These are phyloP conservation scores for Metschnikowia sp. DNA, from an alignment of 805 yeast species.

Conservation along the genomic window DNA sequence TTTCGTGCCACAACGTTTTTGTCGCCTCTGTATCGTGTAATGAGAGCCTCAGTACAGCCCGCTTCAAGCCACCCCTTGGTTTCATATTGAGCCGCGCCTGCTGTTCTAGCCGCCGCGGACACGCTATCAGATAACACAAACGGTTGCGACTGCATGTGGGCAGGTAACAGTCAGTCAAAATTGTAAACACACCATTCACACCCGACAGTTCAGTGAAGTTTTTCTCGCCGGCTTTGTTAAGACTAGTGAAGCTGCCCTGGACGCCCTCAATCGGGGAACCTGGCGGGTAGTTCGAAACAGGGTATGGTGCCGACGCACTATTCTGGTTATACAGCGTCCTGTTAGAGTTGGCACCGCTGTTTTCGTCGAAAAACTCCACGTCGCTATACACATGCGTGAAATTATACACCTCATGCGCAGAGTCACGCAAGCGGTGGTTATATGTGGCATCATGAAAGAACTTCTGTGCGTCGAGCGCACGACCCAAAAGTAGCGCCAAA, in stretches of 20 bases:
- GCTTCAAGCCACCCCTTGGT: slow-evolving; percentile 77
- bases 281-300: slow-evolving; percentile 18
- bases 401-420: slow-evolving; percentile 82
- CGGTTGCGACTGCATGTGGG: slow-evolving; percentile 91
- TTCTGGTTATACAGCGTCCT: slow-evolving; percentile 25
- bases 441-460: slow-evolving; percentile 94
- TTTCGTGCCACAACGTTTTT: slow-evolving; percentile 88
- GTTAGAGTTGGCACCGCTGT: slow-evolving; percentile 21
- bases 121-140: slow-evolving; percentile 90
- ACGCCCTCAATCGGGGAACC: slow-evolving; percentile 16
- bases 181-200: slow-evolving; percentile 89
- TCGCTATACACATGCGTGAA: slow-evolving; percentile 58
- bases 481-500: slow-evolving; percentile 80
- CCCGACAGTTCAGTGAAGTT: slow-evolving; percentile 26
- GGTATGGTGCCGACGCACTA: slow-evolving; percentile 20
- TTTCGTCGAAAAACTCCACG: slow-evolving; percentile 39
- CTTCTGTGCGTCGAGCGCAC: slow-evolving; percentile 91
- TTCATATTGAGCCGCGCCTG: slow-evolving; percentile 89
- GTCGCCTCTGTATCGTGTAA: slow-evolving; percentile 68
- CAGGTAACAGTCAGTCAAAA: slow-evolving; percentile 91
- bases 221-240: slow-evolving; percentile 15
- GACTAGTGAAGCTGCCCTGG: slow-evolving; percentile 16
- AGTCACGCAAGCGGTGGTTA: slow-evolving; percentile 88
- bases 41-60: slow-evolving; percentile 69
- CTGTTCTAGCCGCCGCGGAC: slow-evolving; percentile 93